Evolutionary conservation across 805 yeast genomes (phyloP).

Genomic region (Saturnispora besseyi): DNA sequence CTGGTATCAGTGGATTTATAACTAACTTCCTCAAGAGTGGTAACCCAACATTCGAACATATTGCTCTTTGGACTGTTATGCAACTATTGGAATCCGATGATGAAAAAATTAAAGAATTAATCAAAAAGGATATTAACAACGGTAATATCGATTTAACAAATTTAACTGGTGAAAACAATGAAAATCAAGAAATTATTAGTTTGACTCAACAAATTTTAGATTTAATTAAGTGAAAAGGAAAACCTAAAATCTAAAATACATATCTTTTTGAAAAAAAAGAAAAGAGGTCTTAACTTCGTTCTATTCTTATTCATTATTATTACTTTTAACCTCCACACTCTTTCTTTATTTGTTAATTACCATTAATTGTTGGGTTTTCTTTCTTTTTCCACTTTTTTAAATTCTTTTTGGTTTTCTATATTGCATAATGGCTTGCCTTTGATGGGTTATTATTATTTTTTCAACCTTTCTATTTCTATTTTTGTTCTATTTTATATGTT

Average conservation of each 20-base stretch:
- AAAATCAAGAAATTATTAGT: constrained; percentile 30
- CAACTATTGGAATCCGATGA: constrained; percentile 88
- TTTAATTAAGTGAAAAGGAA: constrained; percentile 20
- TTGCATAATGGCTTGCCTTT: background rate
- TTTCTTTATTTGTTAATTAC: background rate
- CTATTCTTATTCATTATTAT: background rate
- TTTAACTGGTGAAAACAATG: constrained; percentile 29
- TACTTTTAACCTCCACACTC: background rate
- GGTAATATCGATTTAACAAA: constrained; percentile 28
- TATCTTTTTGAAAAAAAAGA: background rate
- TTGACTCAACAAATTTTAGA: constrained; percentile 31
- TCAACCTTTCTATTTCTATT: background rate
- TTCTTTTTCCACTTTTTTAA: background rate
- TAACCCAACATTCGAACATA: constrained; percentile 93
- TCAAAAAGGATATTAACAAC: constrained; percentile 26
- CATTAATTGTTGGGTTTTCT: background rate
- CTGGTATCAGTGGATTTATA: constrained; percentile 81
- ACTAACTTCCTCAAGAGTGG: constrained; percentile 70
- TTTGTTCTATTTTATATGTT: background rate
- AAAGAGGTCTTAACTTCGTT: background rate
- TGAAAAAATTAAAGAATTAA: constrained; percentile 38
- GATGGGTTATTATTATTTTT: background rate
- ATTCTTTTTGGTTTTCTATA: background rate
- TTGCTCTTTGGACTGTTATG: constrained; percentile 92
- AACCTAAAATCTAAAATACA: background rate